A percentile compares a stretch with the other conserved stretches of the same genome.
Conservation (phyloP, 2,329 filamentous ascomycete genomes). For the Berkeleyomyces basicola region DNA sequence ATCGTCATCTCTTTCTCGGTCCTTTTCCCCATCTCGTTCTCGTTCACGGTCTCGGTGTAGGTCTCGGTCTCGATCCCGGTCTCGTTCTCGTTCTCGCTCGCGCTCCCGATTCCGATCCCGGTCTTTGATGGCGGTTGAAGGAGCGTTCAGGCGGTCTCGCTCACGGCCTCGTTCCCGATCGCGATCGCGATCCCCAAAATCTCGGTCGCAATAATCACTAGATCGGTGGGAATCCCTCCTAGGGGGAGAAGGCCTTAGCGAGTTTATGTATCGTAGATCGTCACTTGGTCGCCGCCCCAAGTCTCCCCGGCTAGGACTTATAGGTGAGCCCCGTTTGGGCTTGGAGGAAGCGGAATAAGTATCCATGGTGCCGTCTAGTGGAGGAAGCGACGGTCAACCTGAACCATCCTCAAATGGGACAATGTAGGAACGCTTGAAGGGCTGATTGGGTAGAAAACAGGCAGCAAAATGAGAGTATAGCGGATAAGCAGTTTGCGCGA, state of each 20-base stretch:
- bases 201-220: constrained; percentile 6
- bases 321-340: constrained; percentile 8
- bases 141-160: background rate
- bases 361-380: constrained; percentile 12
- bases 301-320: background rate
- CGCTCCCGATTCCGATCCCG: background rate
- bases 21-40: constrained; percentile 7
- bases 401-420: constrained; percentile 12
- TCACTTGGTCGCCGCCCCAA: constrained; percentile 2
- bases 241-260: background rate
- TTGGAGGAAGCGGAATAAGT: constrained; percentile 9
- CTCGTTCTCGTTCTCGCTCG: background rate
- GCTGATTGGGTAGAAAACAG: background rate
- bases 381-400: background rate
- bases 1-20: constrained; percentile 22
- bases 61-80: background rate
- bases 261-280: background rate
- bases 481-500: background rate
- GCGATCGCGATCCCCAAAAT: constrained; percentile 6
- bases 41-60: background rate
- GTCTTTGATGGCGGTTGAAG: constrained; percentile 15
- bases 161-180: constrained; percentile 9
- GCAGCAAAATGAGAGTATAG: background rate
- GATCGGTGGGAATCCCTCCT: constrained; percentile 1
- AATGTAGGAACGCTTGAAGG: background rate